Percentiles rank a stretch among this genome's conserved stretches.
phyloP scores from a whole-genome alignment of 2,329 filamentous ascomycete species.

The Pochonia chlamydosporia region DNA sequence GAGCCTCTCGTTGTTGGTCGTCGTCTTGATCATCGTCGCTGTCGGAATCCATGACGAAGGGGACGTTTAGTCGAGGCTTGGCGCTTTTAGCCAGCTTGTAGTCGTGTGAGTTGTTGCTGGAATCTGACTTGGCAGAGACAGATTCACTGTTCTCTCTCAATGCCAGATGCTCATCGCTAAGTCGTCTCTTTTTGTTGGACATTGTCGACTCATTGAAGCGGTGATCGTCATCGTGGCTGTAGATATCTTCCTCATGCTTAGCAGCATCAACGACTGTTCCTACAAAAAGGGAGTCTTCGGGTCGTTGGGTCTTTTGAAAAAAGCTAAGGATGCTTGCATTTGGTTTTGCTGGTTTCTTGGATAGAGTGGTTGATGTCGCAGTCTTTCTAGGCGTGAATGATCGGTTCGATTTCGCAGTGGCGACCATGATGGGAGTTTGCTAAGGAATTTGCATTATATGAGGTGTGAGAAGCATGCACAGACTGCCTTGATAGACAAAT shows the following conservation, averaged over 20 bases:
- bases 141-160: not conserved
- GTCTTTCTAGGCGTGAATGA: conserved; percentile 27
- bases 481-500: too few relatives aligned
- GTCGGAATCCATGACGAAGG: conserved; percentile 68
- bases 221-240: conserved; percentile 19
- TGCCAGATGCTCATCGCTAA: conserved; percentile 16
- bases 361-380: conserved; percentile 12
- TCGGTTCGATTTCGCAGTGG: conserved; percentile 26
- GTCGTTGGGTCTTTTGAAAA: conserved; percentile 63
- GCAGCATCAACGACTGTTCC: conserved; percentile 18
- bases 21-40: conserved; percentile 33
- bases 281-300: conserved; percentile 54
- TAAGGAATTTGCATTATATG: not conserved
- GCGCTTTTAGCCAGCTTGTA: not conserved
- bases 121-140: not conserved
- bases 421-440: conserved; percentile 23
- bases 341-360: conserved; percentile 32
- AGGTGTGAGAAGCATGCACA: not conserved
- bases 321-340: conserved; percentile 69
- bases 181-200: conserved; percentile 23
- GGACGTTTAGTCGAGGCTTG: conserved; percentile 28
- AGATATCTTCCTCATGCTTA: conserved; percentile 21
- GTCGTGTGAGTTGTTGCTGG: not conserved
- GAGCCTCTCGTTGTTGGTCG: not conserved
- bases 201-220: conserved; percentile 29